These are phyloP conservation scores for Entomophthora muscae DNA, from an alignment of 371 early-diverging fungal species.

Conservation along the genomic window DNA sequence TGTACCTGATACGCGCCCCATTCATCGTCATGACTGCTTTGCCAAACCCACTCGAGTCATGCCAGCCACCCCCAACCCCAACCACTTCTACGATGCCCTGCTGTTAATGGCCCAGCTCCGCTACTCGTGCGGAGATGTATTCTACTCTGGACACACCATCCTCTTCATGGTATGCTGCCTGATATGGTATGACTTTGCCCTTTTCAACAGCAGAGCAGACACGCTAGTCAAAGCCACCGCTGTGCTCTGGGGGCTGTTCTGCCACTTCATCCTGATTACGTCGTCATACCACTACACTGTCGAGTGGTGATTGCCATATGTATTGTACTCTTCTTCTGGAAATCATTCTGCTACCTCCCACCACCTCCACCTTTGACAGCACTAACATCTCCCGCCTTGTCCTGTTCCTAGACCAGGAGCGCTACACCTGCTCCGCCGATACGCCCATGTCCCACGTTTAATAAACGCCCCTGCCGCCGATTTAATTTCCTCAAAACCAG, in stretches of 20 bases:
- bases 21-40: slow-evolving; percentile 3
- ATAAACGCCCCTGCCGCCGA: too few relatives aligned
- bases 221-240: not conserved
- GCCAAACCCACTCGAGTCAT: slow-evolving; percentile 1
- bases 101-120: not conserved
- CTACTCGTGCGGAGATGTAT: slow-evolving; percentile 2
- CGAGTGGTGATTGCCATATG: not conserved
- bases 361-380: not conserved
- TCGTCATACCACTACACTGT: slow-evolving; percentile 7
- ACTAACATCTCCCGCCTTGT: not conserved
- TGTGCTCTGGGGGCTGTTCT: not conserved
- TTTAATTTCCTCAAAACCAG: too few relatives aligned
- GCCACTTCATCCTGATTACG: not conserved
- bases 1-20: not conserved
- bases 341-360: not conserved
- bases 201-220: not conserved
- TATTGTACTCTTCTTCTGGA: not conserved
- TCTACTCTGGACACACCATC: slow-evolving; percentile 8
- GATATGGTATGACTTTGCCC: not conserved
- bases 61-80: not conserved
- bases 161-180: not conserved
- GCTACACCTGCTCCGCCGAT: too few relatives aligned
- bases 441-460: too few relatives aligned
- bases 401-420: not conserved
- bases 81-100: not conserved